phyloP scores from a whole-genome alignment of 305 asterid species.

The Plantago lanceolata region DNA sequence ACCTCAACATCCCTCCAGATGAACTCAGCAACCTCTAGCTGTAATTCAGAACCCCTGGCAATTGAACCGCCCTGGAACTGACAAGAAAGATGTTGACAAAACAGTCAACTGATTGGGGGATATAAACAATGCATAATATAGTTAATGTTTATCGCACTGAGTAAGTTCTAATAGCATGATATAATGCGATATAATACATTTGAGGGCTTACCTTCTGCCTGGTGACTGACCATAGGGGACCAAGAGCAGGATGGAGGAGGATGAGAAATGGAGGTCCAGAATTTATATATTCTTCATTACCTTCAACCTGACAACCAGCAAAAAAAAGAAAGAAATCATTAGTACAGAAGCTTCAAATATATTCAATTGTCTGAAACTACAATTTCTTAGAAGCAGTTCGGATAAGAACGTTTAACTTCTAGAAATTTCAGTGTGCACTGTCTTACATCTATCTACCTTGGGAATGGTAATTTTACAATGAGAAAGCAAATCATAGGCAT shows the following conservation, averaged over 20 bases:
- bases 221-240: constrained; percentile 95
- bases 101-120: constrained; percentile 13
- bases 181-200: constrained; percentile 15
- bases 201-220: too few species aligned
- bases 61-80: constrained; percentile 97
- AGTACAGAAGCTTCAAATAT: too few species aligned
- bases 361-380: too few species aligned
- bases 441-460: too few species aligned
- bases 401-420: too few species aligned
- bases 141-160: constrained; percentile 7
- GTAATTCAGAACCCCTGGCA: constrained; percentile 82
- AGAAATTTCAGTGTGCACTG: too few species aligned
- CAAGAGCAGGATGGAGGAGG: constrained; percentile 96
- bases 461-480: too few species aligned
- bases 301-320: too few species aligned
- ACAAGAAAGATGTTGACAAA: too few species aligned
- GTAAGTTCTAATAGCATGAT: constrained; percentile 15
- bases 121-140: constrained; percentile 3
- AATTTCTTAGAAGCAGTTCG: too few species aligned
- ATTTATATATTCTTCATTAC: constrained; percentile 63
- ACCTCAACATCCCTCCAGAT: constrained; percentile 93
- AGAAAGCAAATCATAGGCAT: too few species aligned
- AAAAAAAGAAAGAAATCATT: too few species aligned
- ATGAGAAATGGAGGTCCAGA: constrained; percentile 92
- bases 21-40: constrained; percentile 86